Evolutionary conservation across 2,329 filamentous ascomycete species (phyloP).

Genomic region (Thielaviopsis punctulata): DNA sequence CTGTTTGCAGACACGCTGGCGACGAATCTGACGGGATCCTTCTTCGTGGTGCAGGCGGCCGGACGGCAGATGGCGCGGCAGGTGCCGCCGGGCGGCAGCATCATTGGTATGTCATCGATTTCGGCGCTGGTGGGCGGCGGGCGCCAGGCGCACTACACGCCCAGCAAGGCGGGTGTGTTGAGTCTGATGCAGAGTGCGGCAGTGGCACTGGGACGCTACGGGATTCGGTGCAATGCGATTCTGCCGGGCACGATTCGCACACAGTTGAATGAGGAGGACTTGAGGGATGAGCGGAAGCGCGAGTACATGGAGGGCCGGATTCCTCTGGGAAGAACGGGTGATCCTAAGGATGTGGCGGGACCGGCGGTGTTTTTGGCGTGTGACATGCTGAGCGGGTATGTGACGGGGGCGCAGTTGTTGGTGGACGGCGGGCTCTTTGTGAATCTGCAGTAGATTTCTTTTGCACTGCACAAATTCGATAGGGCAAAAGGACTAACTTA

Average conservation of each 20-base stretch:
- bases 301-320: constrained; percentile 68
- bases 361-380: constrained; percentile 74
- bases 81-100: constrained; percentile 52
- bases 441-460: constrained; percentile 49
- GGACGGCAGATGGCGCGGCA: constrained; percentile 63
- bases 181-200: constrained; percentile 73
- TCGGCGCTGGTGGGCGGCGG: constrained; percentile 63
- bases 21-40: constrained; percentile 78
- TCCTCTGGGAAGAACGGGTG: constrained; percentile 58
- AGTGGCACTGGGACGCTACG: constrained; percentile 57
- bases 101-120: constrained; percentile 62
- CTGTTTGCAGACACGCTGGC: constrained; percentile 55
- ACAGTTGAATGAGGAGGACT: constrained; percentile 68
- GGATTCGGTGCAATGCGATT: constrained; percentile 68
- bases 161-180: constrained; percentile 69
- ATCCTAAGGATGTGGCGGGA: constrained; percentile 58
- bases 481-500: too few relatives aligned
- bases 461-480: too few relatives aligned
- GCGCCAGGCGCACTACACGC: constrained; percentile 69
- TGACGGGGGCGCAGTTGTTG: constrained; percentile 66
- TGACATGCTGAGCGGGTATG: constrained; percentile 61
- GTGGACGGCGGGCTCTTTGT: constrained; percentile 85
- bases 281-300: constrained; percentile 55
- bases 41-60: constrained; percentile 72
- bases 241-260: constrained; percentile 71